Evolutionary conservation across 2,329 filamentous ascomycete species (phyloP), one percentile per base, ranked within the genome.

Genomic region (Arthrinium phaeospermum): DNA sequence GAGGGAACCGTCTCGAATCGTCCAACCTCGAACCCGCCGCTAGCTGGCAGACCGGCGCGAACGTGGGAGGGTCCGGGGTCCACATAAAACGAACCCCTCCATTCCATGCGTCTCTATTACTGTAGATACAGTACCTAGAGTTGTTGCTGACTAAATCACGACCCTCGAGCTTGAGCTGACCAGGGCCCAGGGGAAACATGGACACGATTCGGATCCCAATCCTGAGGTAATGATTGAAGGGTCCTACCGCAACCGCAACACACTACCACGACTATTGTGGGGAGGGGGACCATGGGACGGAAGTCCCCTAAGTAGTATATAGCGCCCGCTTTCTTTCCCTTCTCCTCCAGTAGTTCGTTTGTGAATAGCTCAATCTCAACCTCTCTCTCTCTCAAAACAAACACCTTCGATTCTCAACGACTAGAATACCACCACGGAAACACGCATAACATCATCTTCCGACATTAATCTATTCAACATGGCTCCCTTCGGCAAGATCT

Each of bases 401-500:
- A 16, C 44, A 14, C 44, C 16, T 53, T 53, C 30, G 53, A 37
- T 37, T 61, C 30, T 61, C 30, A 37, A 22, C 53, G 30, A 34
- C 24, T 30, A 30, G 51, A 30, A 19, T 16, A 22, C 51, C 27
- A 57, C 24, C 27, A 57, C 51, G 13, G n/a, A 57, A 53, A 4
- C 12, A 5, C n/a, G n/a, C 12, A 30, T 14, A 13, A 30, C 12
- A 30, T 30, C 24, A 37, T 61, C 14, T 37, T 37, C 7, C 7
- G 37, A 22, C 2, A n/a, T 1, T n/a, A 64, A 37, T 4, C 14
- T 6, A 64, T 24, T 13, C 57, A 41, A 37, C 19, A 84, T 84
- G 82, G 82, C 82, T 75, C 79, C 82, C 67, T 82, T 84, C 75
- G 83, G 81, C 75, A 83, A 78, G 68, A 79, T 84, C 69, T 82